Evolutionary conservation across 495 filamentous ascomycete species (phyloP), one percentile per base, ranked within the genome.

Genomic region (Melanomma pulvis-pyrius): DNA sequence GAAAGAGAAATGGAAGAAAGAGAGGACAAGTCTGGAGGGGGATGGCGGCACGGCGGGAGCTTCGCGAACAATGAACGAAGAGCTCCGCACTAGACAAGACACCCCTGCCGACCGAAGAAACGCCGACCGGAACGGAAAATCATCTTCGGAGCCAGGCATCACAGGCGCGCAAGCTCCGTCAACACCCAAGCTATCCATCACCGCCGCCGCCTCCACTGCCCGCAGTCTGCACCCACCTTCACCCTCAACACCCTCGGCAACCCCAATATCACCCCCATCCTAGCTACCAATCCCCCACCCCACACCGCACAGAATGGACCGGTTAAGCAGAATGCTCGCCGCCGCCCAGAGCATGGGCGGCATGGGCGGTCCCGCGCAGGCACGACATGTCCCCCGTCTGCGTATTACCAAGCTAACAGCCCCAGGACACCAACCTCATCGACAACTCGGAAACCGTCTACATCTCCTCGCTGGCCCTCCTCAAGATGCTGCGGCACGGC

Each of bases 361-460:
- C 73, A 83, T 82, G 26, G 85, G 82, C 24, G 85, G 86, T 62
- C 88, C 90, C 32, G 90, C 88, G 81, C 84, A 90, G 77, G 92
- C 96, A 86, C 81, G 90, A 19, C 46, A 29, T 19, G 47, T 51
- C 29, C 48, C 13, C 5, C 48, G 1, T 50, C 3, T 25, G 21
- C 11, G 2, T 11, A 32, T 32, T 24, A 17, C 41, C 30, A 22
- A 41, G 39, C 57, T 60, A 48, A 49, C 34, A 29, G 44, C 6
- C 41, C n/a, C 69, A 96, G 92, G 92, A 97, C 70, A 92, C 90
- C 17, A 90, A 87, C 74, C 83, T 98, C 47, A 92, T 98, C 74
- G 94, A 98, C 79, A 98, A 98, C 81, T 97, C 94, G 70, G 94
- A 98, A 82, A 98, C 96, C 59, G 94, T 98, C 72, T 96, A 98